Base-by-base conservation (phyloP, 345 rosid genomes). In the Populus deltoides region DNA sequence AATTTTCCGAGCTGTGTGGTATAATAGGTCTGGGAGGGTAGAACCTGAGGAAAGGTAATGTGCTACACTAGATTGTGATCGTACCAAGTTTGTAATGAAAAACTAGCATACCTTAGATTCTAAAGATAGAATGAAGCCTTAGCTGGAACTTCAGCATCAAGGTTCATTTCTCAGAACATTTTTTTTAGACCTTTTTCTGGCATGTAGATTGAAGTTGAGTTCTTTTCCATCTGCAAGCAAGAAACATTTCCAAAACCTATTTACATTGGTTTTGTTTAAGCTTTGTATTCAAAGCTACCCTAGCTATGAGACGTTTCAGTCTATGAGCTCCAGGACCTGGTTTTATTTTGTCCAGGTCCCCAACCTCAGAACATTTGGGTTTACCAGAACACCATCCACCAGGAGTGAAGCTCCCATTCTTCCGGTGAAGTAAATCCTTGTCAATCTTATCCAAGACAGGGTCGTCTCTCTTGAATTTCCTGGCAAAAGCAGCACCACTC, bases 351-450 rank as follows among this genome's bases (percentile, higher is more conserved):
- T 83, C 81, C n/a, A 57, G 78, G 79, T 94, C 85, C 51, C 96
- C 97, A 65, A 94, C 90, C 73, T 83, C 72, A 0, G 94, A 87
- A 77, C 99, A 97, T 72, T 80, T 79, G 20, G 93, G 92, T 63
- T 86, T 82, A 66, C 91, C 97, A 7, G 92, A 79, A 79, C 98
- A 97, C 99, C 99, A 97, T 45, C 93, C 97, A 55, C 99, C 98
- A 8, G 99, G 97, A 75, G 98, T 90, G 86, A 97, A 92, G 70
- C 86, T 79, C 13, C 85, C 91, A 3, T 71, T 88, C 41, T 67
- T 81, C 76, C 99, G 88, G 27, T 79, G 72, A 73, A 97, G 97
- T 76, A 94, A 75, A 22, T 90, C 94, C 69, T 82, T 80, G 39
- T 97, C 99, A 6, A 97, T 94, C 83, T 43, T 81, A 73, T 97